Base-by-base conservation (phyloP, 768 basidiomycete species). In the Boletus rufocinnamomeus region DNA sequence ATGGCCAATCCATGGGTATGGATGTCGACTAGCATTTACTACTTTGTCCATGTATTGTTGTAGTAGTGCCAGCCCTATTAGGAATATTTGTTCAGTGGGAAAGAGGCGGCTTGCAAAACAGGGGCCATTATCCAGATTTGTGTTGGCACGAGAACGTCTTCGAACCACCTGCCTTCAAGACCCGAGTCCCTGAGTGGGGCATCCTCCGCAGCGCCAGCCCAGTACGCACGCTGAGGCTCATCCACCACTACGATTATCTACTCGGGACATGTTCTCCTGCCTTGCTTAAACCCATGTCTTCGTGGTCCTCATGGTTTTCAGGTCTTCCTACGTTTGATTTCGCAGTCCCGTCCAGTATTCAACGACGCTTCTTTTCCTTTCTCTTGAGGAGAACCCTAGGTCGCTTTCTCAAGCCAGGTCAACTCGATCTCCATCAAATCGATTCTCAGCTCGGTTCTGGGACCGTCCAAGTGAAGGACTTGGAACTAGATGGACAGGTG, bases 381-480 rank as follows among this genome's bases (percentile, higher is more conserved):
- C 76, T 93, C 52, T 81, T 98, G 61, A 89, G 86, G 79, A 87
- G 86, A 66, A 81, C 84, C 9, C 77, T 98, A 0, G 95, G 95
- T 13, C 89, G 89, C 69, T 81, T 97, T 59, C 81, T 98, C 54
- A 90, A 88, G 70, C 91, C 91, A 11, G 95, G 93, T 17, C 94
- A 95, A 66, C 83, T 97, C 57, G 91, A 97, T 75, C 79, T 84
- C 52, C 82, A 87, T 55, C 87, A 93, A 74, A 88, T 97, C 65
- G 93, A 96, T 66, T 90, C 93, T 30, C 93, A 96, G 74, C 88
- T 98, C 66, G 89, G 92, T n/a, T 89, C 88, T 43, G 95, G 95
- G 19, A 88, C 83, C 70, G 85, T 97, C 5, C 91, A 94, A 73
- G 82, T 98, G 38, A 87, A 87, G 61, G 86, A 93, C 66, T 77